Conservation (phyloP, 805 yeast genomes). For the Candida krabiensis region DNA sequence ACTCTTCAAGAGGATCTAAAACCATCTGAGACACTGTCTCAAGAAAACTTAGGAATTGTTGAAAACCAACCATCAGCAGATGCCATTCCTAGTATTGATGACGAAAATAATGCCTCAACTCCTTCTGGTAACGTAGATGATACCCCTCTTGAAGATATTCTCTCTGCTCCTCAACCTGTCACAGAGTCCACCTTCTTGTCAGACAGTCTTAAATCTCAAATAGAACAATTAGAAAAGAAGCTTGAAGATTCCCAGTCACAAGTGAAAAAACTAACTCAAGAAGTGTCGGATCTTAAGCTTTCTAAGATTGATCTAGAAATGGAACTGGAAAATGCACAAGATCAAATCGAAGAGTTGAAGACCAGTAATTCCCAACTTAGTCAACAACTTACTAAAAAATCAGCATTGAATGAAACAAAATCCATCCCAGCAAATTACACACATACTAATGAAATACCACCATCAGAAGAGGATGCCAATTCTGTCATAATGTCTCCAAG, state of each 20-base stretch:
- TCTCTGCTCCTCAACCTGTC: conserved; percentile 11
- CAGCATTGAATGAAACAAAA: conserved; percentile 23
- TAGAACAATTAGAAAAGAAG: conserved; percentile 33
- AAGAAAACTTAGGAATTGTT: background rate
- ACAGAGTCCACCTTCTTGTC: conserved; percentile 26
- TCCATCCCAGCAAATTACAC: conserved; percentile 4
- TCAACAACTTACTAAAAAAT: conserved; percentile 28
- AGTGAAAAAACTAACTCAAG: conserved; percentile 16
- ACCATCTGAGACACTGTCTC: background rate
- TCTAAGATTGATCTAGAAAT: conserved; percentile 33
- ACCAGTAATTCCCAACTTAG: conserved; percentile 23
- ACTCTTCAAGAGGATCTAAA: too few relatives aligned
- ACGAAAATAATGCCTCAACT: background rate
- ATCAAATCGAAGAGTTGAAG: conserved; percentile 34
- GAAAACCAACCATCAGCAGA: background rate
- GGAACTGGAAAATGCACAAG: conserved; percentile 38
- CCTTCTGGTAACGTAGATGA: too few relatives aligned
- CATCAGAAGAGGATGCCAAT: conserved; percentile 25
- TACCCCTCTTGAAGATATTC: conserved; percentile 18
- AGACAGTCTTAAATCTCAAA: conserved; percentile 32
- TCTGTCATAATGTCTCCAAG: conserved; percentile 9
- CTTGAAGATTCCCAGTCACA: conserved; percentile 18
- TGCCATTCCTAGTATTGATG: background rate
- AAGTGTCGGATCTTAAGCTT: conserved; percentile 28
- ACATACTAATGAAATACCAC: conserved; percentile 3